phyloP scores from a whole-genome alignment of 106 monocot genomes.

The Dendrobium nobile region DNA sequence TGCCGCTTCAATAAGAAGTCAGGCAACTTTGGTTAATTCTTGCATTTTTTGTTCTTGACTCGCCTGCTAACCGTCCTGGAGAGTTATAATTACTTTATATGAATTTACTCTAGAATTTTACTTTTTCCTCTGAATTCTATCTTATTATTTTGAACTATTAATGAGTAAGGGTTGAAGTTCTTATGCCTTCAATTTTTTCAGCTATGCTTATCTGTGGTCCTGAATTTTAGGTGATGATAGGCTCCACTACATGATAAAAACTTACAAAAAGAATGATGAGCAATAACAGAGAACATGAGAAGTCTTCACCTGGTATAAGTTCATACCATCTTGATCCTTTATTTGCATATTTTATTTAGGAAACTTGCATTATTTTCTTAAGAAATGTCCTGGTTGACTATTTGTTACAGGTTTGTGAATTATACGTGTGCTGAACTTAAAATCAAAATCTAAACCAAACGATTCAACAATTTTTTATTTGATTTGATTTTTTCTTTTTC shows the following conservation, averaged over 20 bases:
- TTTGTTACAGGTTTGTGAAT: neutral
- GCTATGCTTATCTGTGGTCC: neutral
- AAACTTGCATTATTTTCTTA: neutral
- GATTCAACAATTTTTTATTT: neutral
- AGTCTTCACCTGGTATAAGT: constrained; percentile 1
- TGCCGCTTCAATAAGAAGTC: neutral
- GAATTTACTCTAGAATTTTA: neutral
- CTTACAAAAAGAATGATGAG: neutral
- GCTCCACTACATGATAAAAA: neutral
- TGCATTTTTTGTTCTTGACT: neutral
- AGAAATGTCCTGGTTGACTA: neutral
- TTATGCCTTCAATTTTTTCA: neutral
- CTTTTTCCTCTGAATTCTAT: neutral
- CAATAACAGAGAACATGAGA: neutral
- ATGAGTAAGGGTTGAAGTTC: neutral
- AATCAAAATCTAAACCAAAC: neutral
- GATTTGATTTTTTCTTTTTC: neutral
- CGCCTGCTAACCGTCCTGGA: neutral
- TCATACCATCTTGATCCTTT: neutral
- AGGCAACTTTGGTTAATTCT: neutral
- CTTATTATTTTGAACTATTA: neutral
- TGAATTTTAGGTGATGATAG: neutral
- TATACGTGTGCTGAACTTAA: neutral
- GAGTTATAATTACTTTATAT: neutral
- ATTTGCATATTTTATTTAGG: neutral